Percentiles rank a stretch among this genome's conserved stretches.
These are phyloP conservation scores for Nicotiana obtusifolia DNA, from an alignment of 257 asterid species.

Conservation along the genomic window DNA sequence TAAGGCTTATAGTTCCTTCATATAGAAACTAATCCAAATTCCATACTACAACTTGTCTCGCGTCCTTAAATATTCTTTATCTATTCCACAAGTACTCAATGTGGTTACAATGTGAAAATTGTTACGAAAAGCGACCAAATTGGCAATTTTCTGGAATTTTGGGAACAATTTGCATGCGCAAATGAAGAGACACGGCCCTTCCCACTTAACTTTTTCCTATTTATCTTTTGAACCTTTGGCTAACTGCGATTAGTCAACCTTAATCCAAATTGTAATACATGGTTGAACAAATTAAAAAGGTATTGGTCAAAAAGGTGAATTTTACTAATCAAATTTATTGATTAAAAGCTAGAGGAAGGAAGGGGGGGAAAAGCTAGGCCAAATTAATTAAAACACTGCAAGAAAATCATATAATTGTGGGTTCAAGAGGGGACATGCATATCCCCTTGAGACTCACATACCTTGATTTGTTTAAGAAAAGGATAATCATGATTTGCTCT, in stretches of 20 bases:
- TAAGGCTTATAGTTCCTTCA: no score
- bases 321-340: not conserved
- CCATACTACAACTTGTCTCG: no score
- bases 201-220: not conserved
- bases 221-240: not conserved
- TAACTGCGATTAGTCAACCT: not conserved
- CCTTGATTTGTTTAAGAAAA: constrained; percentile 9
- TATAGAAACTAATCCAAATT: no score
- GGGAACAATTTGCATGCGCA: not conserved
- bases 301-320: not conserved
- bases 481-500: constrained; percentile 20
- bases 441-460: constrained; percentile 8
- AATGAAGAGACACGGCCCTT: not conserved
- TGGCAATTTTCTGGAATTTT: not conserved
- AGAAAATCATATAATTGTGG: constrained; percentile 9
- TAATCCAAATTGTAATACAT: not conserved
- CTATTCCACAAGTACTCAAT: no score
- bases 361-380: not conserved
- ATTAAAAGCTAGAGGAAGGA: not conserved
- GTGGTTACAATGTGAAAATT: no score
- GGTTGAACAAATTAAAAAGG: not conserved
- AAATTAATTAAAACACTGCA: not conserved
- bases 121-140: not conserved
- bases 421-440: constrained; percentile 11
- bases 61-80: no score